phyloP scores from a whole-genome alignment of 2,329 filamentous ascomycete species.

The Fusarium praegraminearum region DNA sequence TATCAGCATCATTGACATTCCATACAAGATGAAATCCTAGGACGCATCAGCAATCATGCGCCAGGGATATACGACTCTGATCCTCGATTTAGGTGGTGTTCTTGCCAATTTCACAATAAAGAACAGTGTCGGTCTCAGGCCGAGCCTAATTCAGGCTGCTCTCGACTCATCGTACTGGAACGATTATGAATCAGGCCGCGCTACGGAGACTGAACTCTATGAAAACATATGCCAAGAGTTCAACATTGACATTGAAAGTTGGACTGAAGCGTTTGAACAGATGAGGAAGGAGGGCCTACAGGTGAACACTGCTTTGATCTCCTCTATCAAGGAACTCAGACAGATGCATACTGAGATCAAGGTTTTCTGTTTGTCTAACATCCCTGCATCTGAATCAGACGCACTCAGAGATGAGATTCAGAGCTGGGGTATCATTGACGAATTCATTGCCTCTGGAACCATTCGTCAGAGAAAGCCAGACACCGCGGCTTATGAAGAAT shows the following conservation, averaged over 20 bases:
- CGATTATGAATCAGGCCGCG: background rate
- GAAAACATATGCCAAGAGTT: background rate
- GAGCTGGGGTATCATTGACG: conserved; percentile 11
- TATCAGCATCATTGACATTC: no score
- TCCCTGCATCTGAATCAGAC: background rate
- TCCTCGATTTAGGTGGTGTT: conserved; percentile 4
- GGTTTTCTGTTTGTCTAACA: conserved; percentile 4
- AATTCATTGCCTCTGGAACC: background rate
- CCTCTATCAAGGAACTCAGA: background rate
- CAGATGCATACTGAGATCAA: background rate
- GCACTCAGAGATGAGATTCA: background rate
- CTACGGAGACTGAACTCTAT: background rate
- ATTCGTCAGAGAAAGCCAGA: conserved; percentile 9
- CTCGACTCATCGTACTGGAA: conserved; percentile 6
- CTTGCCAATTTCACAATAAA: background rate
- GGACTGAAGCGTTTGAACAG: background rate
- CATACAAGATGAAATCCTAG: background rate
- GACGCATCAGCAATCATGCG: background rate
- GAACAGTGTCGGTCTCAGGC: background rate
- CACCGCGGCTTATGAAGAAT: background rate
- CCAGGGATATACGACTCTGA: background rate
- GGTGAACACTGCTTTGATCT: background rate
- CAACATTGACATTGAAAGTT: background rate
- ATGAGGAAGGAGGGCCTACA: background rate
- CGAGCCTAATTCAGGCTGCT: background rate